Evolutionary conservation across 306 rosid genomes (phyloP), one percentile per base, ranked within the genome.

Genomic region (Fagus crenata): DNA sequence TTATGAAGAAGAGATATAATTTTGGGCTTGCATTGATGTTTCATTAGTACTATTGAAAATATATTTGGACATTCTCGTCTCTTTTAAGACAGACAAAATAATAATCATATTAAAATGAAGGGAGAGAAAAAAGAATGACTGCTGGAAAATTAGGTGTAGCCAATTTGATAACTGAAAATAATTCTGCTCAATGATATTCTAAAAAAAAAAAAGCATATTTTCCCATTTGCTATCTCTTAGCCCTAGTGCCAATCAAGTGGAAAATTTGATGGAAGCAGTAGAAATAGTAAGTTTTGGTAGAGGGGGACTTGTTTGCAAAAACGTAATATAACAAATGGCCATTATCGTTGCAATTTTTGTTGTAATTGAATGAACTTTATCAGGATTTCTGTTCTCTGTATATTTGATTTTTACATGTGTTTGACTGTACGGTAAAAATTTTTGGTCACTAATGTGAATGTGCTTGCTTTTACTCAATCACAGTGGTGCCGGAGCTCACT

Each of bases 401-500:
- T 58, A 58, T 58, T 33, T 32, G 41, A 33, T 33, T 37, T 70
- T 56, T 43, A 2, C 41, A 6, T 53, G 22, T 58, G 53, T 46
- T 8, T 46, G 11, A 46, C 2, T 46, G 12, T 46, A 8, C 0
- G 35, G 60, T 59, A 8, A 12, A 17, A 14, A 43, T 63, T 69
- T 74, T 49, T 59, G 36, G 53, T 80, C 36, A 56, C 55, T 72
- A 59, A 73, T 72, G 11, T 76, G 63, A 42, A 53, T 59, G 68
- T 77, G 70, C 75, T 49, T 56, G 11, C 60, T 36, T 76, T 82
- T 14, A 35, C 49, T 70, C 51, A 56, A 84, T 81, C 82, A 78
- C 89, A 95, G 98, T 80, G 98, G 99, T 46, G 93, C 92, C 73
- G 99, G 99, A 81, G 98, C 99, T 86, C 96, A 92, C 85, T 84